Conservation (phyloP, 768 basidiomycete species). For the Rubroboletus pulcherrimus region DNA sequence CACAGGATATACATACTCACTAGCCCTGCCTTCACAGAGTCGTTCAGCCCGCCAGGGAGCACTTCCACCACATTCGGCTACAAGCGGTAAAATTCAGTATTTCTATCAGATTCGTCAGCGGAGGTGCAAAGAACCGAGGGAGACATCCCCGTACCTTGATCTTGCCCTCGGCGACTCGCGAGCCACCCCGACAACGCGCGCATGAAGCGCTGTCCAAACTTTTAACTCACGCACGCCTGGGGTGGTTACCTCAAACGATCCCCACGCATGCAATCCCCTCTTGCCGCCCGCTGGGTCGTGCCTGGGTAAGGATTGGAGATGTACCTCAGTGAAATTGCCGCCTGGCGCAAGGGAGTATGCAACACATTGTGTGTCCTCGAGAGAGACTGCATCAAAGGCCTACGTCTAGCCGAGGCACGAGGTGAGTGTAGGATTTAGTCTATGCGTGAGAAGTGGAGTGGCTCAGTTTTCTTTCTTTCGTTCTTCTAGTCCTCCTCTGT, state of each 20-base stretch:
- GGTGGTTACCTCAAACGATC: background rate
- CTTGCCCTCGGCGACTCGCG: background rate
- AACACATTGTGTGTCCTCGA: conserved; percentile 28
- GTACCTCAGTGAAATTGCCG: conserved; percentile 17
- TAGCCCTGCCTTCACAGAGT: background rate
- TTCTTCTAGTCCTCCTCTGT: no score
- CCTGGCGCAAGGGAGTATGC: conserved; percentile 28
- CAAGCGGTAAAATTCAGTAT: background rate
- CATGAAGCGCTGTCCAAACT: conserved; percentile 10
- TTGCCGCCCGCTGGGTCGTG: background rate
- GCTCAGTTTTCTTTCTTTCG: no score
- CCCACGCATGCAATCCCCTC: background rate
- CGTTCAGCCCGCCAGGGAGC: background rate
- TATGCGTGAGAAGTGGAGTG: no score
- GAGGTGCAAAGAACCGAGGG: background rate
- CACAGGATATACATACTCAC: background rate
- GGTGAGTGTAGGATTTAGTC: no score
- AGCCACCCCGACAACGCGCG: conserved; percentile 3
- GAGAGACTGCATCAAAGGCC: conserved; percentile 28
- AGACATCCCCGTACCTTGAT: conserved; percentile 6
- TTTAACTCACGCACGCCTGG: background rate
- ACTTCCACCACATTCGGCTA: conserved; percentile 7
- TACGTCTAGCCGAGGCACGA: background rate
- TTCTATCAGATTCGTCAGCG: background rate
- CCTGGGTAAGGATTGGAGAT: background rate